Conservation (phyloP, 805 yeast species). For the Kodamaea nitidulidarum region DNA sequence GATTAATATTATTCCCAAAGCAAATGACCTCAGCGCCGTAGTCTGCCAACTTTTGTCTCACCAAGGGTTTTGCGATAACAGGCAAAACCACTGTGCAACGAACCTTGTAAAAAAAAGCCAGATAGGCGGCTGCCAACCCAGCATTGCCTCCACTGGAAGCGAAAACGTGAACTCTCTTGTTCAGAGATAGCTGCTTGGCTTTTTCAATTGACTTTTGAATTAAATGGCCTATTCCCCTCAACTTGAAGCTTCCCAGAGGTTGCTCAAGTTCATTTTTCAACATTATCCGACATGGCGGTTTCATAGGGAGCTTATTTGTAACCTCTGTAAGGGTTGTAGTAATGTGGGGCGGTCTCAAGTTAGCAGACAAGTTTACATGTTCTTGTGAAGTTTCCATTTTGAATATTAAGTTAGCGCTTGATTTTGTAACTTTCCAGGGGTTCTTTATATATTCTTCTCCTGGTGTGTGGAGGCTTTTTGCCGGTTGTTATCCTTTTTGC, state of each 20-base stretch:
- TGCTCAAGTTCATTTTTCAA: conserved; percentile 51
- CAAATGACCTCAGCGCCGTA: conserved; percentile 51
- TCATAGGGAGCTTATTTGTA: conserved; percentile 22
- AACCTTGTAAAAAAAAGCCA: conserved; percentile 34
- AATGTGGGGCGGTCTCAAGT: conserved; percentile 19
- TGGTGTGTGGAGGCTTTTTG: too few relatives aligned
- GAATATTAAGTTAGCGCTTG: not conserved
- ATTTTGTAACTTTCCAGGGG: not conserved
- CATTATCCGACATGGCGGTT: conserved; percentile 36
- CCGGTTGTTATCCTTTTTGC: not conserved
- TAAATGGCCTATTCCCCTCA: conserved; percentile 51
- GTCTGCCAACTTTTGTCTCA: conserved; percentile 41
- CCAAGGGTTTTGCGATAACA: conserved; percentile 39
- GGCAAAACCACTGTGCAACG: conserved; percentile 66
- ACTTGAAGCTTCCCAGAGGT: conserved; percentile 56
- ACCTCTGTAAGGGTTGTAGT: conserved; percentile 40
- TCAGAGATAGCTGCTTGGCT: conserved; percentile 18
- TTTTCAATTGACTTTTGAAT: conserved; percentile 30
- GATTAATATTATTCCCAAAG: conserved; percentile 45
- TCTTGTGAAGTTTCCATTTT: not conserved
- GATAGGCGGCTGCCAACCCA: conserved; percentile 51
- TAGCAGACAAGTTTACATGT: not conserved
- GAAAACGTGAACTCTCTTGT: conserved; percentile 36
- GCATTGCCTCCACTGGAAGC: conserved; percentile 58
- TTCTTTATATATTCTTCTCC: too few relatives aligned